phyloP scores from a whole-genome alignment of 192 early-diverging fungal species.

The Phycomyces blakesleeanus region DNA sequence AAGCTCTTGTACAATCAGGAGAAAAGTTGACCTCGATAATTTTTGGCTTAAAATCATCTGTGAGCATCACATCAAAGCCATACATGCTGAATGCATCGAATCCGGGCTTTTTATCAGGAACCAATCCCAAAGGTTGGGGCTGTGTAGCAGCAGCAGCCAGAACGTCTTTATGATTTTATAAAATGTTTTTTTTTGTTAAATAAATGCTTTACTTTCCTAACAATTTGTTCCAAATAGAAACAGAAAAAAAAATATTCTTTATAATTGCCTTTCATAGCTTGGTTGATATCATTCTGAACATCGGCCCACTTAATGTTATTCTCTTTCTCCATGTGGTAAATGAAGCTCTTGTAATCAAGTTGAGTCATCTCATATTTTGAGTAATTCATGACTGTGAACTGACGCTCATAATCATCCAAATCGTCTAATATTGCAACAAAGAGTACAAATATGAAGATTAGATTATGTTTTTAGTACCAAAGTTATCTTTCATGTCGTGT shows the following conservation, averaged over 20 bases:
- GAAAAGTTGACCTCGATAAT: conserved; percentile 45
- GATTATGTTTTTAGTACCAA: too few species aligned
- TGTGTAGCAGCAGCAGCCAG: conserved; percentile 46
- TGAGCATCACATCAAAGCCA: conserved; percentile 47
- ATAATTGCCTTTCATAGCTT: conserved; percentile 38
- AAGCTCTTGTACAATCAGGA: conserved; percentile 43
- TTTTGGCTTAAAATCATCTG: conserved; percentile 37
- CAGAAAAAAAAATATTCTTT: background rate
- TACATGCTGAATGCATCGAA: conserved; percentile 44
- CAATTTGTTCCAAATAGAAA: too few species aligned
- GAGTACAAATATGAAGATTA: too few species aligned
- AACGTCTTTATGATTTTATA: conserved; percentile 18
- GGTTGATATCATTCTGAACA: conserved; percentile 43
- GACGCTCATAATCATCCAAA: conserved; percentile 44
- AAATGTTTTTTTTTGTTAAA: too few species aligned
- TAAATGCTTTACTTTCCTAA: too few species aligned
- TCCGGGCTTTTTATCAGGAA: conserved; percentile 4
- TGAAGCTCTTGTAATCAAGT: conserved; percentile 43
- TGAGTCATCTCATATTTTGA: conserved; percentile 45
- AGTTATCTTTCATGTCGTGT: too few species aligned
- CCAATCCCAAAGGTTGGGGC: conserved; percentile 38
- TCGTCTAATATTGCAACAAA: conserved; percentile 21
- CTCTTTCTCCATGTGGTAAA: conserved; percentile 48
- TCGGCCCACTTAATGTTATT: conserved; percentile 39
- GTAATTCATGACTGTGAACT: conserved; percentile 51